Evolutionary conservation across 1,139 yeast species (phyloP).

Genomic region (Entelexis paramagnoliae): DNA sequence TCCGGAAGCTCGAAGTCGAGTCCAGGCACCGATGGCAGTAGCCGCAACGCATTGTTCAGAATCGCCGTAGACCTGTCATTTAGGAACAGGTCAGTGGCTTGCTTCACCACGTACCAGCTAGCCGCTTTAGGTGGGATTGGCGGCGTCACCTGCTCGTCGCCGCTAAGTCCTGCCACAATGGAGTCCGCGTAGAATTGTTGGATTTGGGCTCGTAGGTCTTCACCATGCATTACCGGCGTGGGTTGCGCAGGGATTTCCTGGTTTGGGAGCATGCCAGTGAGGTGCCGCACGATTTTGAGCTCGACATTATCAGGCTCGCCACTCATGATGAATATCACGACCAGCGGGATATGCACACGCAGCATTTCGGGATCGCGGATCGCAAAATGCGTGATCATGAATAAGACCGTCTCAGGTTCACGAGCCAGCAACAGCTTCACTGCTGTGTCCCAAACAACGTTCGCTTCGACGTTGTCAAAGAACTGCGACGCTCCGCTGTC

Average conservation of each 20-base stretch:
- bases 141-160: constrained; percentile 1
- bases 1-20: constrained; percentile 10
- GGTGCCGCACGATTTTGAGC: not conserved
- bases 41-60: constrained; percentile 11
- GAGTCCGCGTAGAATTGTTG: constrained; percentile 3
- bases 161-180: not conserved
- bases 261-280: constrained; percentile 5
- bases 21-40: constrained; percentile 19
- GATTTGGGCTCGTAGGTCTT: not conserved
- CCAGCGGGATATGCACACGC: constrained; percentile 62
- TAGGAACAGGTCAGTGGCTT: constrained; percentile 10
- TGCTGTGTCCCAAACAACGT: constrained; percentile 62
- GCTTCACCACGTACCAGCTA: constrained; percentile 18
- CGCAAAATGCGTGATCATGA: constrained; percentile 54
- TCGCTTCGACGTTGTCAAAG: constrained; percentile 77
- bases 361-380: constrained; percentile 80
- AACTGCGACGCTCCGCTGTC: constrained; percentile 52
- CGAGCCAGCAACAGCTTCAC: constrained; percentile 34
- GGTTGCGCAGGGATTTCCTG: constrained; percentile 14
- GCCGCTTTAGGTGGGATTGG: not conserved
- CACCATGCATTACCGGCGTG: not conserved
- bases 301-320: not conserved
- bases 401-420: constrained; percentile 27
- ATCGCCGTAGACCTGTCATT: constrained; percentile 8
- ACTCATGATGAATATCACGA: constrained; percentile 38